Evolutionary conservation across 129 eudicot genomes (phyloP).

Genomic region (Lactuca sativa): DNA sequence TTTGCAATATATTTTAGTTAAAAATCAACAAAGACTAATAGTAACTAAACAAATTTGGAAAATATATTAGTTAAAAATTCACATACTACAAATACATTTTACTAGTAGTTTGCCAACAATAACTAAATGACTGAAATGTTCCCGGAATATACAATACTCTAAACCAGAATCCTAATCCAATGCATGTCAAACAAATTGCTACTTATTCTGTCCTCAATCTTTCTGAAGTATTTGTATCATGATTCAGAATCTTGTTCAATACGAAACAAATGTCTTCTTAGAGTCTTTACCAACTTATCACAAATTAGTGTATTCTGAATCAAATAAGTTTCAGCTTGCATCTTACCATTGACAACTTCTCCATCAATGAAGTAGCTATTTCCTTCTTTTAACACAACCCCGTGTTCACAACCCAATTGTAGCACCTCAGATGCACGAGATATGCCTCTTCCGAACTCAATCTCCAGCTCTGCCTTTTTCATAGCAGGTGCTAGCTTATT

Average conservation of each 20-base stretch:
- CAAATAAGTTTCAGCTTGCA: slow-evolving; percentile 59
- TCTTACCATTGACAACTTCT: slow-evolving; percentile 42
- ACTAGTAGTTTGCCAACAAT: slow-evolving; percentile 13
- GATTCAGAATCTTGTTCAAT: slow-evolving; percentile 32
- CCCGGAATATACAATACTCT: not conserved
- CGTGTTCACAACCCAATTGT: slow-evolving; percentile 81
- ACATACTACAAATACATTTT: not conserved
- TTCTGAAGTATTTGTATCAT: not conserved
- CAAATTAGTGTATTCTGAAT: slow-evolving; percentile 47
- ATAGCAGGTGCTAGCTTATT: slow-evolving; percentile 86
- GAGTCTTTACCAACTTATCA: slow-evolving; percentile 44
- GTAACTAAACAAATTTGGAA: too few species aligned
- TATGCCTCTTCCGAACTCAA: slow-evolving; percentile 80
- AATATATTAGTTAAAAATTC: too few species aligned
- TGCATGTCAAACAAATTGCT: not conserved
- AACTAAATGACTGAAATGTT: not conserved
- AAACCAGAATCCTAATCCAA: not conserved
- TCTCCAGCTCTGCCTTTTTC: slow-evolving; percentile 66
- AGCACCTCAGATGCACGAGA: slow-evolving; percentile 66
- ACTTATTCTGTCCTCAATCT: too few species aligned
- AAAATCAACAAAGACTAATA: too few species aligned
- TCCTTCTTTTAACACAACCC: slow-evolving; percentile 60
- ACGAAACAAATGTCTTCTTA: slow-evolving; percentile 67
- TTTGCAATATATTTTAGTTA: too few species aligned
- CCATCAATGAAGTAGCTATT: slow-evolving; percentile 58